Conservation (phyloP, 768 basidiomycete genomes). For the Tricholoma hemisulphureum region DNA sequence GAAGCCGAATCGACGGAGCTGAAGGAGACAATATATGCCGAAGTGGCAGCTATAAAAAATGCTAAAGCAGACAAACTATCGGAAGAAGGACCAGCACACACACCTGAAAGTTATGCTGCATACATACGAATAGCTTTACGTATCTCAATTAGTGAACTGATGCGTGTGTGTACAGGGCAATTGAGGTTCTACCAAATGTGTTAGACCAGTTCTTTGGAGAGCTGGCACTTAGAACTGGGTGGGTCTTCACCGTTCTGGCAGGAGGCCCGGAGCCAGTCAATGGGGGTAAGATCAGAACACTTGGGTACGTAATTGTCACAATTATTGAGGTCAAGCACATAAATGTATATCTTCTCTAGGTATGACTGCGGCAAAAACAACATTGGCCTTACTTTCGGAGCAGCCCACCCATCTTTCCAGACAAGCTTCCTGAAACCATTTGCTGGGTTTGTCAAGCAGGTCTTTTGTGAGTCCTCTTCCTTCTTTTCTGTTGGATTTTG, state of each 20-base stretch:
- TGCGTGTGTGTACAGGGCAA: not conserved
- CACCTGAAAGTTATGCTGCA: not conserved
- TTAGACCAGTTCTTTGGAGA: not conserved
- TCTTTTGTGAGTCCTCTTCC: not conserved
- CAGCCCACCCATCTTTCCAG: not conserved
- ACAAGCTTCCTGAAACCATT: conserved; percentile 1
- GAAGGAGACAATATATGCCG: not conserved
- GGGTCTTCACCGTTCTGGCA: not conserved
- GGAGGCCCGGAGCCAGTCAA: not conserved
- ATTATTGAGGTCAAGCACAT: not conserved
- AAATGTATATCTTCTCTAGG: not conserved
- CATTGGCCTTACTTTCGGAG: not conserved
- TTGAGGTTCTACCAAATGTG: not conserved
- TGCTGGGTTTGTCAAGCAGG: not conserved
- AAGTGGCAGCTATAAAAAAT: not conserved
- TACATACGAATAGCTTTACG: not conserved
- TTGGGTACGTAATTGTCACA: not conserved
- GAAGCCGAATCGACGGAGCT: not conserved
- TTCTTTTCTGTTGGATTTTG: not conserved
- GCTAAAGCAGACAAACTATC: not conserved
- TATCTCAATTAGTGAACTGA: not conserved
- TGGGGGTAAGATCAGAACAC: not conserved
- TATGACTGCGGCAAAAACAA: conserved; percentile 1
- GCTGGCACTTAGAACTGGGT: not conserved
- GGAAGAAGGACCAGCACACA: not conserved